These are phyloP conservation scores for Mortierella sp. DNA, from an alignment of 371 early-diverging fungal genomes.

Conservation along the genomic window DNA sequence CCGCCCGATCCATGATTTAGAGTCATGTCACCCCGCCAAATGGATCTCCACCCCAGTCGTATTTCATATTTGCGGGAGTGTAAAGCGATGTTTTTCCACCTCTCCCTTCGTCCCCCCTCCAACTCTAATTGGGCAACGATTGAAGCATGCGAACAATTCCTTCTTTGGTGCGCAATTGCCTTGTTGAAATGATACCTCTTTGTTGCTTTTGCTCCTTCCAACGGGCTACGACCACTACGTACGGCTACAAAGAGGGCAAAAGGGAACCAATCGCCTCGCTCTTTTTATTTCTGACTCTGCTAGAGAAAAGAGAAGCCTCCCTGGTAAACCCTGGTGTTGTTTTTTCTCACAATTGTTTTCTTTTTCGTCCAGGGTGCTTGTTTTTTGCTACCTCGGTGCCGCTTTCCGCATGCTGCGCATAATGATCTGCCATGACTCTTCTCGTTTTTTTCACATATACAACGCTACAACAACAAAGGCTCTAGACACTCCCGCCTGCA, in stretches of 20 bases:
- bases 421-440: neutral
- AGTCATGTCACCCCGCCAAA: neutral
- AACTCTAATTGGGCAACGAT: constrained; percentile 4
- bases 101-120: neutral
- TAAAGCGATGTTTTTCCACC: neutral
- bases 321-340: neutral
- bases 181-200: too few species aligned
- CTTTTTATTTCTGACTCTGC: neutral
- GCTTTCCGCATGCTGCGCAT: neutral
- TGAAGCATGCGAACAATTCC: neutral
- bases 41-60: neutral
- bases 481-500: too few species aligned
- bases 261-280: neutral
- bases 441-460: neutral
- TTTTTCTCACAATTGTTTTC: neutral
- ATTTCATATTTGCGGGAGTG: neutral
- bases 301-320: neutral
- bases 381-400: neutral
- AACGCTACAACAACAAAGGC: too few species aligned
- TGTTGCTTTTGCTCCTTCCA: too few species aligned
- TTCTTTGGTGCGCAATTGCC: constrained; percentile 15
- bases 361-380: neutral
- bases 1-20: neutral
- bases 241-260: too few species aligned
- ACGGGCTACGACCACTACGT: too few species aligned